Percentiles rank a stretch among this genome's conserved stretches.
Conservation (phyloP, 495 filamentous ascomycete genomes). For the Neurospora tetrasperma region DNA sequence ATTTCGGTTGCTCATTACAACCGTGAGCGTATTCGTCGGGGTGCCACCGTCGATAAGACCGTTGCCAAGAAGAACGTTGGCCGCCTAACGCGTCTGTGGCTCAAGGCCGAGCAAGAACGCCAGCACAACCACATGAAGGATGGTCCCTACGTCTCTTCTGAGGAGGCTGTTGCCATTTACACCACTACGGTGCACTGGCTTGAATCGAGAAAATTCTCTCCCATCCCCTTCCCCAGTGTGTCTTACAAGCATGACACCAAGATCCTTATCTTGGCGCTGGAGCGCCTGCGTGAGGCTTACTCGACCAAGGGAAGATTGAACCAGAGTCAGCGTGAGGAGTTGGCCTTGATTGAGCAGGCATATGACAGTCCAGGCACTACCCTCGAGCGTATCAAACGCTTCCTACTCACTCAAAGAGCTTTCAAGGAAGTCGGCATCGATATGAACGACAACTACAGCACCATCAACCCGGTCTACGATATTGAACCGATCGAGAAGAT, state of each 20-base stretch:
- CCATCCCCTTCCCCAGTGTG: conserved; percentile 97
- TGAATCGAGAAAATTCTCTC: conserved; percentile 94
- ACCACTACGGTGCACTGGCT: conserved; percentile 99
- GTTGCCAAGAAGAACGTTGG: conserved; percentile 99
- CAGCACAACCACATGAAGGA: conserved; percentile 99
- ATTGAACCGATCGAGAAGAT: conserved; percentile 99
- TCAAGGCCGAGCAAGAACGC: conserved; percentile 96
- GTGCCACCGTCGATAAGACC: conserved; percentile 96
- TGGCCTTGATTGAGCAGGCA: conserved; percentile 95
- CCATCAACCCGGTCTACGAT: conserved; percentile 98
- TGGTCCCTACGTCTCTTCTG: conserved; percentile 94
- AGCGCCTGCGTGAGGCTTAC: conserved; percentile 90
- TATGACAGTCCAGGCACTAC: conserved; percentile 98
- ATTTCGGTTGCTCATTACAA: conserved; percentile 98
- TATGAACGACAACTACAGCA: conserved; percentile 99
- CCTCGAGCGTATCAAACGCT: conserved; percentile 92
- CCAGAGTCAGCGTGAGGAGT: conserved; percentile 94
- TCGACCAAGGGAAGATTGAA: conserved; percentile 96
- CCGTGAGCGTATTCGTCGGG: conserved; percentile 87
- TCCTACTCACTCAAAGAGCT: conserved; percentile 89
- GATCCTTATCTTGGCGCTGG: conserved; percentile 92
- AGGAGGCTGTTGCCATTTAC: conserved; percentile 97
- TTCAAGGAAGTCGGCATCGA: conserved; percentile 99
- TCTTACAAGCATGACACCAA: conserved; percentile 99
- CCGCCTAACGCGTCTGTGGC: conserved; percentile 87